Evolutionary conservation across 768 basidiomycete species (phyloP), one percentile per base, ranked within the genome.

Genomic region (Rhizopogon vinicolor): DNA sequence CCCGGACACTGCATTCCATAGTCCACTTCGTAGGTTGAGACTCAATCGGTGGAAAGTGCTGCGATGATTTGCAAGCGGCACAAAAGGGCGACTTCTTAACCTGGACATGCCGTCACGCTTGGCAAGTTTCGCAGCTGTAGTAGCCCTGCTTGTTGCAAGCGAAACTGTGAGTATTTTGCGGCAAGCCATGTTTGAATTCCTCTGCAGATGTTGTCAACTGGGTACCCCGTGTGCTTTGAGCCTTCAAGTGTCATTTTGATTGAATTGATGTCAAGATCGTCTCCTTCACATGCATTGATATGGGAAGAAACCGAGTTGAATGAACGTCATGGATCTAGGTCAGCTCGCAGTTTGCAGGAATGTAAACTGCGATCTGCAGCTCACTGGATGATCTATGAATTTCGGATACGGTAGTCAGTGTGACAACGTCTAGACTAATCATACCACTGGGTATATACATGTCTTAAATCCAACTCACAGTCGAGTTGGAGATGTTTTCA

Each of bases 1-100:
- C n/a, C 58, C 33, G n/a, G n/a, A n/a, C n/a, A n/a, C n/a, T n/a
- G 74, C 67, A 1, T 87, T 87, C 61, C 72, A 71, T 35, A 84
- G 82, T 63, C 62, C 70, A 31, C 58, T 67, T 55, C 62, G 85
- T 84, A 60, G 53, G 78, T 65, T 66, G 22, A 53, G 44, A 57
- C 19, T 41, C 19, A 46, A 16, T 28, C 46, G 8, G 49, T 44
- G 14, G 3, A 41, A 51, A 28, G n/a, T 37, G 31, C 35, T 5
- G n/a, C 29, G 49, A 41, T 64, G 65, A 61, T 56, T 43, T 29
- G 10, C 42, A 22, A 45, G 42, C 64, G 66, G 68, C 60, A 33
- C 61, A 54, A 22, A 58, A 57, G 16, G 75, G 75, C 18, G 78
- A 81, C 54, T 71, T 62, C 43, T 59, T 80, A 40, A 58, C 28